Evolutionary conservation across 2,329 filamentous ascomycete genomes (phyloP).

Genomic region (Conoideocrella luteorostrata): DNA sequence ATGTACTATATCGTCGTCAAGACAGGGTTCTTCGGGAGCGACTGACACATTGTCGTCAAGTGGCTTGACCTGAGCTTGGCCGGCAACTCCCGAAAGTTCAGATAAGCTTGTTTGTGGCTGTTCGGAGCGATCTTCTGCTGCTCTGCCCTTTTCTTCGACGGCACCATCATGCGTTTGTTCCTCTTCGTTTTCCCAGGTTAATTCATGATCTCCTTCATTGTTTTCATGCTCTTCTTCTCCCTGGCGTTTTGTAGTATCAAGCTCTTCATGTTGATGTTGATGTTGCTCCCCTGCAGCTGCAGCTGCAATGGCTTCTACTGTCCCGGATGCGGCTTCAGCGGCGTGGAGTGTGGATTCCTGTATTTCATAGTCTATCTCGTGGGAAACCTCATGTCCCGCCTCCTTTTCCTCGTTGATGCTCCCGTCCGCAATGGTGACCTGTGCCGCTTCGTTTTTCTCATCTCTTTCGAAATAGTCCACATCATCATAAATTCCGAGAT

Average conservation of each 20-base stretch:
- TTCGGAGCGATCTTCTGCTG: neutral
- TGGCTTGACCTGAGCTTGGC: neutral
- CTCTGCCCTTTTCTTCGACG: neutral
- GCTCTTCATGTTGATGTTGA: neutral
- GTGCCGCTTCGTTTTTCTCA: neutral
- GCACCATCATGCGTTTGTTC: neutral
- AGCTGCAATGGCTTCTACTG: no score
- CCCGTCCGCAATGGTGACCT: slow-evolving; percentile 2
- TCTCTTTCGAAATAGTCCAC: slow-evolving; percentile 9
- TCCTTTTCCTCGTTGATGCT: slow-evolving; percentile 8
- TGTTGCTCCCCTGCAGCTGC: slow-evolving; percentile 2
- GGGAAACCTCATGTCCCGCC: slow-evolving; percentile 11
- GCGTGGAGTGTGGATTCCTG: slow-evolving; percentile 10
- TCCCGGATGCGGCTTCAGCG: neutral
- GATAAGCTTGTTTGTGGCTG: neutral
- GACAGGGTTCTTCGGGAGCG: neutral
- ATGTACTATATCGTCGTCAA: slow-evolving; percentile 1
- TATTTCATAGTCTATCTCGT: slow-evolving; percentile 33
- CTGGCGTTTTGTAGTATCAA: neutral
- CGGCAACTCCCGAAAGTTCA: neutral
- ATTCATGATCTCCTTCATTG: slow-evolving; percentile 13
- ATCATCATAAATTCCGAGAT: slow-evolving; percentile 9
- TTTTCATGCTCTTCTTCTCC: slow-evolving; percentile 1
- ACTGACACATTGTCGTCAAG: neutral
- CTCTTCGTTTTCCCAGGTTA: slow-evolving; percentile 17